A percentile compares a stretch with the other conserved stretches of the same genome.
These are phyloP conservation scores for Erodium maritimum DNA, from an alignment of 345 rosid species.

Conservation along the genomic window DNA sequence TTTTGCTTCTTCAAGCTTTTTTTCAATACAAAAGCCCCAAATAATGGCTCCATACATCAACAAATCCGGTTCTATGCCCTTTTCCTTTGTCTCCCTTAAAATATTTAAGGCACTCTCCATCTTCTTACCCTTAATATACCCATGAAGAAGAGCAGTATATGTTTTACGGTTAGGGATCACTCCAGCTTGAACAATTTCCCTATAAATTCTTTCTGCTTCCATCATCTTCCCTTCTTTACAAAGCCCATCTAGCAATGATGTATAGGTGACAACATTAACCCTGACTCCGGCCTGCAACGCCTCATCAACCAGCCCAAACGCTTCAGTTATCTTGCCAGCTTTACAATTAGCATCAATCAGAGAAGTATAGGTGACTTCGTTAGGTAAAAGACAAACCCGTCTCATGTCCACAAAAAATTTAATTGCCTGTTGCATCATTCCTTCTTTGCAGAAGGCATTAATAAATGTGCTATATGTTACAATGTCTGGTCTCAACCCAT, in stretches of 20 bases:
- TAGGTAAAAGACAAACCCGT: conserved; percentile 47
- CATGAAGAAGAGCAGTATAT: conserved; percentile 50
- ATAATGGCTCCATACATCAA: conserved; percentile 49
- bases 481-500: conserved; percentile 46
- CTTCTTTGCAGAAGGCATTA: conserved; percentile 60
- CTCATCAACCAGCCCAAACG: conserved; percentile 48
- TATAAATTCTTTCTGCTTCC: conserved; percentile 48
- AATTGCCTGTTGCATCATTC: conserved; percentile 52
- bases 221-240: conserved; percentile 36
- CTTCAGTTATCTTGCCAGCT: conserved; percentile 34
- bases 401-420: conserved; percentile 62
- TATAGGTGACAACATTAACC: conserved; percentile 50
- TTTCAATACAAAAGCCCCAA: conserved; percentile 44
- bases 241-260: conserved; percentile 44
- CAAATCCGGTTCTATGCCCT: conserved; percentile 38
- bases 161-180: conserved; percentile 37
- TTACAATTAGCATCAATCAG: conserved; percentile 62
- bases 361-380: conserved; percentile 58
- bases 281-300: conserved; percentile 33
- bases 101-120: conserved; percentile 39
- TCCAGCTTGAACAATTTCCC: conserved; percentile 30
- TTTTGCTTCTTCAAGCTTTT: conserved; percentile 40
- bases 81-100: conserved; percentile 36
- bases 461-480: conserved; percentile 55
- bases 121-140: conserved; percentile 39